Evolutionary conservation across 169 alveolate species (phyloP), one percentile per base, ranked within the genome.

Genomic region (Condylostoma magnum): DNA sequence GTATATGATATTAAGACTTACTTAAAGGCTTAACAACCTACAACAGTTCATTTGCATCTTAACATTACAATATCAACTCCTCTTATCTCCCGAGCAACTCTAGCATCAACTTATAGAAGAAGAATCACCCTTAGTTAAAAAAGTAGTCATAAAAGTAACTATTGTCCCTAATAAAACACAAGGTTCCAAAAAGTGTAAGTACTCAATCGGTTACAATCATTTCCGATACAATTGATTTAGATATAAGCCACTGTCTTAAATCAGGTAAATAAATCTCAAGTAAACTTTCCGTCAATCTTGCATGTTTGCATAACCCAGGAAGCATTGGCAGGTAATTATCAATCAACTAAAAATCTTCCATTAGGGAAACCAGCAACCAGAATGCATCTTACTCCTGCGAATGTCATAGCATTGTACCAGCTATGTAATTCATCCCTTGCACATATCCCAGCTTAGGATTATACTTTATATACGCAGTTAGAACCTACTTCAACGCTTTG

Each of bases 381-480:
- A 82, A 82, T 8, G 84, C 77, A n/a, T 78, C 66, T 6, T 55
- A 72, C 57, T 60, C 81, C 18, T 43, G 55, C 34, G 80, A 63
- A 50, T 82, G 90, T 48, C 69, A 70, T 1, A 82, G 71, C 34
- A 82, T 46, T 0, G 84, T 27, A 15, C 80, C 90, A 31, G 71
- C 86, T 3, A 82, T 72, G 66, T 51, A 82, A 55, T 82, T 82
- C 90, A 82, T 82, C 1, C 90, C 90, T 78, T 82, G 77, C 4
- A 80, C 85, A 50, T 82, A 82, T 6, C 86, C 85, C 5, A 71
- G 30, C 12, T 41, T 43, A 2, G 76, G 77, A 47, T 66, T 52
- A 58, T 80, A 74, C 31, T 47, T 66, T 4, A 66, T 46, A 33
- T 65, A 74, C 3, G 80, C 69, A 1, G 34, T 20, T 2, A 80